A percentile compares a stretch with the other conserved stretches of the same genome.
phyloP scores from a whole-genome alignment of 108 stramenopile genomes.

The Fistulifera solaris region DNA sequence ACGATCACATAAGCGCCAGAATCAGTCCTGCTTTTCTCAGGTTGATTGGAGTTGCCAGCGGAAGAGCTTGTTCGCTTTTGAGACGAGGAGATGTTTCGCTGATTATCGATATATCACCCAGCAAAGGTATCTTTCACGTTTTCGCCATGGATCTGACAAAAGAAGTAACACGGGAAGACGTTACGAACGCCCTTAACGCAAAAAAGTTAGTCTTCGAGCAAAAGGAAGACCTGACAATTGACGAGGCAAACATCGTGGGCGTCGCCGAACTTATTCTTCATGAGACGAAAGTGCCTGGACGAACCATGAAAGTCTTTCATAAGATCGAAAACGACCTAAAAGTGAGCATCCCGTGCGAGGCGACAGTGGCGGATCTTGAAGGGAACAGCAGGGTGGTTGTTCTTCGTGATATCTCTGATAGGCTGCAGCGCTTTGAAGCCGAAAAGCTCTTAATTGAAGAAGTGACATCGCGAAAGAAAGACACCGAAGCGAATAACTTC shows the following conservation, averaged over 20 bases:
- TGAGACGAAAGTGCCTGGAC: background rate
- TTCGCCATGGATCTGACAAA: background rate
- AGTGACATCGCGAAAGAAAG: no score
- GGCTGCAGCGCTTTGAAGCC: slow-evolving; percentile 42
- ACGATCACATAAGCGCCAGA: slow-evolving; percentile 23
- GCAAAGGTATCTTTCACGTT: background rate
- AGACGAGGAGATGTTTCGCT: background rate
- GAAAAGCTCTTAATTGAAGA: slow-evolving; percentile 8
- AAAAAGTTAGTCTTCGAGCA: no score
- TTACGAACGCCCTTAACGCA: background rate
- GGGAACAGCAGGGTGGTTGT: slow-evolving; percentile 33
- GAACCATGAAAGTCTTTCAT: background rate
- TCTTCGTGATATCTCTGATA: slow-evolving; percentile 58
- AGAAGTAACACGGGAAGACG: background rate
- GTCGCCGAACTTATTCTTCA: background rate
- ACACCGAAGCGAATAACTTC: slow-evolving; percentile 20
- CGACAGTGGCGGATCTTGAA: slow-evolving; percentile 2
- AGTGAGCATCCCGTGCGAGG: slow-evolving; percentile 2
- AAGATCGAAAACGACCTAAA: background rate
- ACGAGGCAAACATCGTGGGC: background rate
- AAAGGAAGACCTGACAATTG: background rate
- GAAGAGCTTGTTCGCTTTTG: background rate
- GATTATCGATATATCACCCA: background rate
- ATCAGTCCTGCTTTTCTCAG: slow-evolving; percentile 31
- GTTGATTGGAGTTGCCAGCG: background rate